phyloP scores from a whole-genome alignment of 768 basidiomycete species.

The Mycena kentingensis region DNA sequence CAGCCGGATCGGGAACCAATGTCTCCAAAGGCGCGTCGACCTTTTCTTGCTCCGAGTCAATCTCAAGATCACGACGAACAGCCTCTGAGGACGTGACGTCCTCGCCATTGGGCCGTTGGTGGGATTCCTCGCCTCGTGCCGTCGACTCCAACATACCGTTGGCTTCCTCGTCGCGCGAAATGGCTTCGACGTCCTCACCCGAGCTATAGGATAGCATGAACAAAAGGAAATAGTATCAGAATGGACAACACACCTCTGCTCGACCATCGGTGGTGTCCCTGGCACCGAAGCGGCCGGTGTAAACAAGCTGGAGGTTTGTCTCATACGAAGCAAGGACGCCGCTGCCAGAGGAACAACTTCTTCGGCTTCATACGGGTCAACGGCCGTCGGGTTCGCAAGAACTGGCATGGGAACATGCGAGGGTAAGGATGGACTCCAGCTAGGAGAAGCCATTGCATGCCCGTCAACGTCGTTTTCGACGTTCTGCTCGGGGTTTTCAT shows the following conservation, averaged over 20 bases:
- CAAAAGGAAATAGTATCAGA: background rate
- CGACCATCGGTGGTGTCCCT: conserved; percentile 5
- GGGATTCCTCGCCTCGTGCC: background rate
- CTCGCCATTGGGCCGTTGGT: no score
- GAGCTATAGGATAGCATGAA: conserved; percentile 5
- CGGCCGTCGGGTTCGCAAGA: conserved; percentile 41
- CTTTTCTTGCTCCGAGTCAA: background rate
- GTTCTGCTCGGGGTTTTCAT: background rate
- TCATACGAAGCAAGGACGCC: conserved; percentile 21
- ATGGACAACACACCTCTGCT: background rate
- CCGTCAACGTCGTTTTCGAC: background rate
- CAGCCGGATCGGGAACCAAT: background rate
- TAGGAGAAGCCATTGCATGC: background rate
- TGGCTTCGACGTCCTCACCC: background rate
- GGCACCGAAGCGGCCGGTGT: conserved; percentile 31
- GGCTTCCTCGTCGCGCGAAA: background rate
- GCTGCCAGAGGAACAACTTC: conserved; percentile 22
- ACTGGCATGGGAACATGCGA: conserved; percentile 40
- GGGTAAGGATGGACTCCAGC: conserved; percentile 9
- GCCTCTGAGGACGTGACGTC: no score
- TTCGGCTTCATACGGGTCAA: conserved; percentile 36
- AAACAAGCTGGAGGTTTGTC: conserved; percentile 38
- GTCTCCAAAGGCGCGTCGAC: no score
- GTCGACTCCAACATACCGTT: background rate
- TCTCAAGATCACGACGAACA: background rate